phyloP scores from a whole-genome alignment of 129 eudicot species.

The Lonicera japonica region DNA sequence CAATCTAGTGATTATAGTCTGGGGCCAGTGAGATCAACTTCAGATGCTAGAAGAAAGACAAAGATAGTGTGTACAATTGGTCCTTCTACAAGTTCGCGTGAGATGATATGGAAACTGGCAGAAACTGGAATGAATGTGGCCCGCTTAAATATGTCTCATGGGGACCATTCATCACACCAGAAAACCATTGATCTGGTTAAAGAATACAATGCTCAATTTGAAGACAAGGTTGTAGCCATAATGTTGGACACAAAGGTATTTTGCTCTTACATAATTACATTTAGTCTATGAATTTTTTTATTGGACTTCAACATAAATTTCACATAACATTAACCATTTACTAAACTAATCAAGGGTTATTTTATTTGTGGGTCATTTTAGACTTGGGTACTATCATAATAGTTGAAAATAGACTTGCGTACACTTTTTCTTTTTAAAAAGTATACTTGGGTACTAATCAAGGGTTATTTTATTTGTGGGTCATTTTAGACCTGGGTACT shows the following conservation, averaged over 20 bases:
- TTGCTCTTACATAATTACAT: background rate
- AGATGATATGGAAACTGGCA: conserved; percentile 96
- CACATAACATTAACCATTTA: no score
- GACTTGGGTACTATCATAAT: no score
- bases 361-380: no score
- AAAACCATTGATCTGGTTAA: conserved; percentile 85
- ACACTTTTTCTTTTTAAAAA: no score
- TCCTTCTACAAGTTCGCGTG: conserved; percentile 86
- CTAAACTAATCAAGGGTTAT: no score
- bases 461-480: no score
- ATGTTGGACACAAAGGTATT: conserved; percentile 96
- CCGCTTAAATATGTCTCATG: conserved; percentile 96
- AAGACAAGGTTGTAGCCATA: conserved; percentile 79
- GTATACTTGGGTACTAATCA: no score
- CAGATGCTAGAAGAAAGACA: conserved; percentile 59
- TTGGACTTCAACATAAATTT: no score
- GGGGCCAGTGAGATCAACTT: conserved; percentile 21
- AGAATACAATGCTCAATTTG: conserved; percentile 78
- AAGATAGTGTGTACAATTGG: conserved; percentile 97
- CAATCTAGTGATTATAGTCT: conserved; percentile 40
- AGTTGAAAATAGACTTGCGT: no score
- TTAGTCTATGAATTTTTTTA: no score
- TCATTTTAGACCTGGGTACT: no score
- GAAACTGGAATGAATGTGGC: conserved; percentile 99
- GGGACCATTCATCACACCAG: conserved; percentile 95